Percentiles rank a stretch among this genome's conserved stretches.
Conservation (phyloP, 2,329 filamentous ascomycete species). For the Nemania sp. region DNA sequence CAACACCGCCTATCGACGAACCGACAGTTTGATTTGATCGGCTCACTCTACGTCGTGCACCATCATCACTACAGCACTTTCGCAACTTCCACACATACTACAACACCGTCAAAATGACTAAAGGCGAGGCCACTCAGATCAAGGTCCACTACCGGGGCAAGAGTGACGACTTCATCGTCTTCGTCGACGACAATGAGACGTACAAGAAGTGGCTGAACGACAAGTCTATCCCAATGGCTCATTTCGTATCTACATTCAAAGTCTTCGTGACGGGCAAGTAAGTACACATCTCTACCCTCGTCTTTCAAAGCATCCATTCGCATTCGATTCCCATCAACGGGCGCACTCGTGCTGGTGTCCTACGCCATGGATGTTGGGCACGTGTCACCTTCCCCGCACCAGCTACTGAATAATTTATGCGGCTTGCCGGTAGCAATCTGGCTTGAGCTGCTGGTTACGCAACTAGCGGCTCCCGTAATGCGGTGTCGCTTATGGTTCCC, state of each 20-base stretch:
- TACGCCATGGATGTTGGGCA: background rate
- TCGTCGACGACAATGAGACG: conserved; percentile 61
- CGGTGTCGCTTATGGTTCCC: background rate
- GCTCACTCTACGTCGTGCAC: background rate
- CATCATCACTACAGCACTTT: conserved; percentile 1
- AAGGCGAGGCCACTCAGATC: conserved; percentile 69
- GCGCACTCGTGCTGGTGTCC: background rate
- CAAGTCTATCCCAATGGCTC: conserved; percentile 74
- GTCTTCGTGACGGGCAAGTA: conserved; percentile 90
- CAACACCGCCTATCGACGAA: conserved; percentile 1
- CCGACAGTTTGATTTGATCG: background rate
- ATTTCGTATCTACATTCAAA: conserved; percentile 88
- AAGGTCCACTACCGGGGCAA: conserved; percentile 87
- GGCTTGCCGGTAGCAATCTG: no score
- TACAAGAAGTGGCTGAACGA: conserved; percentile 84
- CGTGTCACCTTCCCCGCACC: no score
- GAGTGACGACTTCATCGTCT: conserved; percentile 62
- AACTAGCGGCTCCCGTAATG: background rate
- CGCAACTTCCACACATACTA: conserved; percentile 1
- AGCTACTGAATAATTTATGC: no score
- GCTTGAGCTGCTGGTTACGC: no score
- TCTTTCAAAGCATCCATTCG: background rate
- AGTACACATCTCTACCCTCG: conserved; percentile 44
- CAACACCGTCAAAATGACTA: conserved; percentile 59
- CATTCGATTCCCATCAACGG: background rate